These are phyloP conservation scores for Suillus hirtellus DNA, from an alignment of 768 basidiomycete genomes.

Conservation along the genomic window DNA sequence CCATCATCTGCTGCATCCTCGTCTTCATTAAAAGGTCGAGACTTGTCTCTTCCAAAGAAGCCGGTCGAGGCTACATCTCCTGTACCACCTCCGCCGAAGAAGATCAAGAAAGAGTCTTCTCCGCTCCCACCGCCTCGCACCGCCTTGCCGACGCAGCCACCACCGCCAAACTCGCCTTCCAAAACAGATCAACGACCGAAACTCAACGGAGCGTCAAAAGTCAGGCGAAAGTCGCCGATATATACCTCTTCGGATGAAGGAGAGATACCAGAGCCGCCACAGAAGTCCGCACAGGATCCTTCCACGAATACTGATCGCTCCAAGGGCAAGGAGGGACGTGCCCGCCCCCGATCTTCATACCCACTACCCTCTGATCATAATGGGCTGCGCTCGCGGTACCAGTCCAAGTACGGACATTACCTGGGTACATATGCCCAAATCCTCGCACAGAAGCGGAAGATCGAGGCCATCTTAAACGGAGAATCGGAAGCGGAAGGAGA, in stretches of 20 bases:
- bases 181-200: conserved; percentile 4
- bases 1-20: conserved; percentile 18
- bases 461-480: conserved; percentile 51
- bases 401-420: conserved; percentile 52
- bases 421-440: conserved; percentile 47
- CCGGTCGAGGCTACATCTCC: conserved; percentile 25
- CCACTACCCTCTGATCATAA: conserved; percentile 48
- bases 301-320: conserved; percentile 21
- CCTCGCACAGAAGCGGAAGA: conserved; percentile 49
- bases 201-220: conserved; percentile 1
- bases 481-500: conserved; percentile 59
- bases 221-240: conserved; percentile 32
- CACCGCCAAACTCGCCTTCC: background rate
- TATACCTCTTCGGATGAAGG: conserved; percentile 34
- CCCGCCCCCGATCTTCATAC: conserved; percentile 35
- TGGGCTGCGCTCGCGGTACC: conserved; percentile 54
- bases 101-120: conserved; percentile 40
- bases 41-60: conserved; percentile 38
- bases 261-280: conserved; percentile 66
- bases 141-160: conserved; percentile 11
- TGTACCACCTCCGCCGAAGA: conserved; percentile 23
- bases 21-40: conserved; percentile 14
- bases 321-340: conserved; percentile 20
- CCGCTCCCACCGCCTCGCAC: conserved; percentile 22
- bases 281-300: conserved; percentile 59